These are phyloP conservation scores for Megacollybia platyphylla DNA, from an alignment of 1,284 basidiomycete species.

Conservation along the genomic window DNA sequence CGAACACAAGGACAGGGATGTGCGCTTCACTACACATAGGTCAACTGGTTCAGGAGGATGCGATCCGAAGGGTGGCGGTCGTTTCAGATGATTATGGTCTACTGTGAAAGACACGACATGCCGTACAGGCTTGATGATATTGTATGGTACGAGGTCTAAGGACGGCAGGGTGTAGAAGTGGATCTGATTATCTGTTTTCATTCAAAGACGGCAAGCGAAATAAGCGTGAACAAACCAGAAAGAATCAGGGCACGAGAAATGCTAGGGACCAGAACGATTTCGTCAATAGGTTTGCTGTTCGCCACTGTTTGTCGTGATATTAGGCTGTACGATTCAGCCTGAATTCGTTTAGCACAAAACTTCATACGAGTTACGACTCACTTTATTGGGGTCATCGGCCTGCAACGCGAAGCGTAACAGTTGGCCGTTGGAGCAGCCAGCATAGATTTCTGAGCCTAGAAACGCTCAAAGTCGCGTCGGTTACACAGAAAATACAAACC, in stretches of 20 bases:
- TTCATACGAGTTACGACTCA: conserved; percentile 16
- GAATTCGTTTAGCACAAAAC: neutral
- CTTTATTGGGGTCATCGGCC: conserved; percentile 36
- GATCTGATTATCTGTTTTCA: conserved; percentile 53
- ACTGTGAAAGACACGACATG: conserved; percentile 71
- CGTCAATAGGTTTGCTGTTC: conserved; percentile 54
- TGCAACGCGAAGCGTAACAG: conserved; percentile 56
- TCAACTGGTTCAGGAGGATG: conserved; percentile 47
- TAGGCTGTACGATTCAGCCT: conserved; percentile 55
- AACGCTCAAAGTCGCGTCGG: conserved; percentile 16
- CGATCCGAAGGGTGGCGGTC: conserved; percentile 27
- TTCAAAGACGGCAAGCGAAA: conserved; percentile 3
- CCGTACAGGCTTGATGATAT: conserved; percentile 65
- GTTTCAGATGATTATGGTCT: conserved; percentile 63
- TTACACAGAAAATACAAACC: conserved; percentile 17
- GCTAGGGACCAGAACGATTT: conserved; percentile 67
- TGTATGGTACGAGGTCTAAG: conserved; percentile 55
- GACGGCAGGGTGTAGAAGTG: conserved; percentile 72
- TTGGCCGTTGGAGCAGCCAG: conserved; percentile 63
- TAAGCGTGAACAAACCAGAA: conserved; percentile 36
- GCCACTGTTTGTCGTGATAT: conserved; percentile 56
- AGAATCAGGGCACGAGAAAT: conserved; percentile 60
- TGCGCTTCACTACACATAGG: conserved; percentile 69
- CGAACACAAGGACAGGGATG: conserved; percentile 53
- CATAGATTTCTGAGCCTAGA: conserved; percentile 56